Evolutionary conservation across 306 rosid genomes (phyloP), one percentile per base, ranked within the genome.

Genomic region (Neltuma alba): DNA sequence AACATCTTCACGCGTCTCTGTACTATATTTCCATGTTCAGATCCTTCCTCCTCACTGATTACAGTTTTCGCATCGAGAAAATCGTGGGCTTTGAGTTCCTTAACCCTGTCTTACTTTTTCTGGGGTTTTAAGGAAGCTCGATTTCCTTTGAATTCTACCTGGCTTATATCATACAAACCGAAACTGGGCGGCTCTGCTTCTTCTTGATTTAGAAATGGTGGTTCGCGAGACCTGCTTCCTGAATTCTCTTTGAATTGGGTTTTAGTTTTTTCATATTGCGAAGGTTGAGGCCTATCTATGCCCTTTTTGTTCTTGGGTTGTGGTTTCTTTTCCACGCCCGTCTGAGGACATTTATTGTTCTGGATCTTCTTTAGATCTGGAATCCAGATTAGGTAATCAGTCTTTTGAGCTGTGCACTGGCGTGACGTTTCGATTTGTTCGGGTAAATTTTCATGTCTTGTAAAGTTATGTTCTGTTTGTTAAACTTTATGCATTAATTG

Each of bases 351-450:
- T 64, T 64, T 10, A 36, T 34, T 36, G 12, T 21, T 67, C 15
- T 11, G 23, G 50, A 21, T 23, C 20, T 67, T 67, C 52, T 11
- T 40, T 67, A 67, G 72, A 67, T 67, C 72, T 67, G 52, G 31
- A 11, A 38, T 10, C 70, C 70, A 64, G 27, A 20, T 64, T 34
- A 6, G 70, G 40, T 34, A 7, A 33, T 64, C 44, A 64, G 27
- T 38, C 31, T 42, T 5, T 68, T 68, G 36, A 68, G 33, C 52
- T 68, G 33, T 40, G 45, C 73, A 68, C 16, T 13, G 73, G 60
- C 31, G 28, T n/a, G 30, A 41, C 20, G 11, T 5, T 40, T 57
- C 13, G 20, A 28, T 58, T 57, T 60, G 34, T 60, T 60, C 37
- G 33, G 70, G 79, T 75, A 60, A 37, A 11, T 57, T 47, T 66